phyloP scores from a whole-genome alignment of 345 rosid species.

The Geranium rotundifolium region DNA sequence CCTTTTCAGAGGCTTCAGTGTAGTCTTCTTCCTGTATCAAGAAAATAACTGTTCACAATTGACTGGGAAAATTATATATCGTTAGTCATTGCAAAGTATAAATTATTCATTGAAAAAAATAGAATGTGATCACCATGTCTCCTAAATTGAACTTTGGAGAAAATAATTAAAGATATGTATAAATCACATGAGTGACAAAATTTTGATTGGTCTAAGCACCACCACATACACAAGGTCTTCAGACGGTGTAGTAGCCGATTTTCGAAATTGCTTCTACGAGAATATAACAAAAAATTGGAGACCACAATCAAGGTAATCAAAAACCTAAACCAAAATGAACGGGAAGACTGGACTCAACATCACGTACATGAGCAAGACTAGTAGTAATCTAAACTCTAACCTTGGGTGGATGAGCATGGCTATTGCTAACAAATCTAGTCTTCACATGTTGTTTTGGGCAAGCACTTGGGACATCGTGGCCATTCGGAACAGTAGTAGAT shows the following conservation, averaged over 20 bases:
- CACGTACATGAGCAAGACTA: not conserved
- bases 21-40: slow-evolving; percentile 52
- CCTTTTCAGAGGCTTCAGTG: slow-evolving; percentile 49
- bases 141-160: not conserved
- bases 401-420: slow-evolving; percentile 34
- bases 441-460: slow-evolving; percentile 33
- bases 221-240: slow-evolving; percentile 51
- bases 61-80: slow-evolving; percentile 1
- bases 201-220: slow-evolving; percentile 7
- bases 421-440: slow-evolving; percentile 41
- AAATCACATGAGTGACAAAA: slow-evolving; percentile 1
- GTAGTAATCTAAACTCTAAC: slow-evolving; percentile 16
- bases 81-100: slow-evolving; percentile 1
- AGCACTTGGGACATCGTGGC: slow-evolving; percentile 29
- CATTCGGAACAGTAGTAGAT: slow-evolving; percentile 35
- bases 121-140: not conserved
- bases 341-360: not conserved
- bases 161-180: slow-evolving; percentile 1
- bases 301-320: slow-evolving; percentile 6
- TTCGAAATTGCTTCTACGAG: slow-evolving; percentile 41
- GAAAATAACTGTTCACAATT: slow-evolving; percentile 16
- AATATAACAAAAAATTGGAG: slow-evolving; percentile 21
- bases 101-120: not conserved
- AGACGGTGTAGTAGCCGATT: slow-evolving; percentile 30
- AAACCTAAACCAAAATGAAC: not conserved